Evolutionary conservation across 768 basidiomycete genomes (phyloP), one percentile per base, ranked within the genome.

Genomic region (Lactarius deliciosus): DNA sequence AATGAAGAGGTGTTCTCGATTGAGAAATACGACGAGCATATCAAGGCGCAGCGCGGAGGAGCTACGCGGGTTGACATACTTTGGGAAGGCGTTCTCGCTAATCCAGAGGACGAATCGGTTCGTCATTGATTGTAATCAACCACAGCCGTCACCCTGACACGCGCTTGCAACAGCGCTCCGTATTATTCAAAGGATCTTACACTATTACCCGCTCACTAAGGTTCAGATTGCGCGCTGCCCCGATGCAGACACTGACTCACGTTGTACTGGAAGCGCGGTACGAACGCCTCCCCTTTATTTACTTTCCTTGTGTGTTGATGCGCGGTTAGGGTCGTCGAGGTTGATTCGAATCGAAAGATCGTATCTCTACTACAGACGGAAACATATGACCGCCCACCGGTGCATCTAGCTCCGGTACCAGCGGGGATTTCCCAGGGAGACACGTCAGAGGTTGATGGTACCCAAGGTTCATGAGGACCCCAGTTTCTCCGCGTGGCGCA

Each of bases 351-450:
- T 3, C 57, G 0, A 40, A 58, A 58, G 38, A 36, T 58, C 57
- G 36, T 36, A 38, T 58, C 57, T 16, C 57, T 58, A 8, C 7
- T 40, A 15, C 57, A 58, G 38, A 58, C 57, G 16, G 57, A 58
- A 58, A 58, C 57, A 8, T 40, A 25, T 15, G 57, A 58, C 2
- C 57, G n/a, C 20, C 36, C 57, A 58, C 57, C 57, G 57, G 57
- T 58, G 16, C 34, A 58, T 58, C n/a, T 58, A 58, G 2, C 32
- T 28, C 57, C 57, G 57, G 57, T 40, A 18, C 57, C 57, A 13
- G 57, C 11, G 36, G 75, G 74, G 43, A 32, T 30, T 32, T 64
- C 53, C 53, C 47, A 25, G 41, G 60, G 25, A 25, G 50, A 22
- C 47, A 22, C 47, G 47, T 5, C 47, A 22, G 22, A 3, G 50